Percentiles rank a stretch among this genome's conserved stretches.
Conservation (phyloP, 768 basidiomycete species). For the Russula brevipes region DNA sequence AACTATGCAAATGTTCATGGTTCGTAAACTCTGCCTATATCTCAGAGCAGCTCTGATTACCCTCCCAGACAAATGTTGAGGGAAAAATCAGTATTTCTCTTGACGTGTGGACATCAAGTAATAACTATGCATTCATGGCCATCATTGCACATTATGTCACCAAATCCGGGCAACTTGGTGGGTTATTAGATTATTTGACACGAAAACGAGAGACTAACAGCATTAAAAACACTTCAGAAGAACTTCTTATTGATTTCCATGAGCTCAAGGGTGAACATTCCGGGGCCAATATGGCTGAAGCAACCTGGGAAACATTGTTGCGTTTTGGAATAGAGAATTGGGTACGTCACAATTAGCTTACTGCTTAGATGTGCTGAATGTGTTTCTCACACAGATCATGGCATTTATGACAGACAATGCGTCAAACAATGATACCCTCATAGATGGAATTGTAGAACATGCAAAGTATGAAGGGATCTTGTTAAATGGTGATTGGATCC, state of each 20-base stretch:
- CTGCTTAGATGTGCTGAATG: no score
- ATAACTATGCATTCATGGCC: not conserved
- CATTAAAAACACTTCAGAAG: not conserved
- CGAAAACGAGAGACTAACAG: not conserved
- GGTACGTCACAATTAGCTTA: no score
- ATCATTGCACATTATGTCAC: not conserved
- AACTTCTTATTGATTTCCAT: not conserved
- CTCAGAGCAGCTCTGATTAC: no score
- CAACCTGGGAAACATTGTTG: no score
- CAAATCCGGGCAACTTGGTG: not conserved
- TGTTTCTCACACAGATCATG: not conserved
- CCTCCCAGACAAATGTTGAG: not conserved
- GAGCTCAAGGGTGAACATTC: not conserved
- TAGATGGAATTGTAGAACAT: no score
- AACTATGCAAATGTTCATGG: not conserved
- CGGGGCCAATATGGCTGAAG: no score
- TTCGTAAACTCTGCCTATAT: no score
- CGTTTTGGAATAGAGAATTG: no score
- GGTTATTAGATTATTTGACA: not conserved
- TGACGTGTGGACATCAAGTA: not conserved
- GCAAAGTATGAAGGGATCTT: no score
- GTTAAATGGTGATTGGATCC: no score
- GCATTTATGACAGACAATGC: not conserved
- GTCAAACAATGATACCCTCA: not conserved
- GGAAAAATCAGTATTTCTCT: not conserved